Evolutionary conservation across 1,284 basidiomycete species (phyloP), one percentile per base, ranked within the genome.

Genomic region (Sporisorium sorghi): DNA sequence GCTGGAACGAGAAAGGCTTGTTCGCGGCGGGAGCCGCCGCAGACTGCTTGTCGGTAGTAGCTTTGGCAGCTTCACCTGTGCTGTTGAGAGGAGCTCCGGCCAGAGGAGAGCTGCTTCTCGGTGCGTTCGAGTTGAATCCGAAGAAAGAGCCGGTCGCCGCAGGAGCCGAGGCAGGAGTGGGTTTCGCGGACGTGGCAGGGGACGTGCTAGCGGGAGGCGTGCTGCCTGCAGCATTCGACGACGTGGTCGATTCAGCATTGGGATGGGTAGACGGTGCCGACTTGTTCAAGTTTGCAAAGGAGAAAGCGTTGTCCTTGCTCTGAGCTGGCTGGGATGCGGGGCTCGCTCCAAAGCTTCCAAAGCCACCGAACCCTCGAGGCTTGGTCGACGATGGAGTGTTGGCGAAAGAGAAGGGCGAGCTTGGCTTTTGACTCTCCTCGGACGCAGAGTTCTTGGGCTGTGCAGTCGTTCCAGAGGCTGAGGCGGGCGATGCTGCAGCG

Each of bases 21-120:
- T 23, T 62, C 2, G 72, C 23, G 44, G 32, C 39, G 9, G 46
- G 24, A 35, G 35, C 24, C 28, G 70, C 21, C 24, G 60, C 53
- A 12, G 49, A 21, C 28, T 52, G 47, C 47, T 76, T 62, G 47
- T 74, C 66, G 11, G 71, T 55, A 8, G 74, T 71, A 33, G 43
- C 43, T 7, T 63, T 55, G 5, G 51, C 50, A 3, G 64, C 54
- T 19, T 75, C 52, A 40, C 77, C 76, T 6, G 59, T 66, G 54
- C 63, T 68, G 51, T 61, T 77, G 40, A 77, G 30, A 23, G 76
- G 76, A 12, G 76, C 54, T 21, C 56, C 59, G n/a, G 76, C 54
- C 10, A 78, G 62, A 14, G 76, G 76, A 15, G 76, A 78, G 58
- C 76, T 78, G 55, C 67, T 75, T 30, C 67, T 62, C 1, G 76